phyloP scores from a whole-genome alignment of 2,329 filamentous ascomycete genomes.

The Alternaria brassicae region DNA sequence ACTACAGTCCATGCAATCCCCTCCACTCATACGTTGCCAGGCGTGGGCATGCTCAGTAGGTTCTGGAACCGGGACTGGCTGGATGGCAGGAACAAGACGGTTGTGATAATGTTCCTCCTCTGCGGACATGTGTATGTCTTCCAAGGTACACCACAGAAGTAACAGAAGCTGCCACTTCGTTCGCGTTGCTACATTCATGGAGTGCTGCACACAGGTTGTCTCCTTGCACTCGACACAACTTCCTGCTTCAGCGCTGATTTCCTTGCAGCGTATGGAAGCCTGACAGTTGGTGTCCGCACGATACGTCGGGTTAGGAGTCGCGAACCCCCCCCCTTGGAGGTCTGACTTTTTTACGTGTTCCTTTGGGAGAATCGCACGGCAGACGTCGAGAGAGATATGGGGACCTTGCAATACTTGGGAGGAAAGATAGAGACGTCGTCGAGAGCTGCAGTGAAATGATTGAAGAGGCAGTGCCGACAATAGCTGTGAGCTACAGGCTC shows the following conservation, averaged over 20 bases:
- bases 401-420: constrained; percentile 28
- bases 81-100: background rate
- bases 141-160: constrained; percentile 27
- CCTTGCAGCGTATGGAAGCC: constrained; percentile 17
- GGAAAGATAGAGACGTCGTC: constrained; percentile 31
- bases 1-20: constrained; percentile 8
- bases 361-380: constrained; percentile 14
- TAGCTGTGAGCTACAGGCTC: background rate
- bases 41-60: background rate
- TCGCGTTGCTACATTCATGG: constrained; percentile 25
- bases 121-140: constrained; percentile 19
- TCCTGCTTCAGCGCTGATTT: constrained; percentile 15
- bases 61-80: background rate
- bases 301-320: constrained; percentile 26
- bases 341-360: constrained; percentile 20
- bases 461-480: background rate
- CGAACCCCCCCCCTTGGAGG: constrained; percentile 25
- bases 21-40: background rate
- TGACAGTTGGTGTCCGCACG: constrained; percentile 20
- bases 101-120: constrained; percentile 18
- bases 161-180: constrained; percentile 32
- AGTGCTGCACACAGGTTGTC: constrained; percentile 19
- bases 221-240: constrained; percentile 20
- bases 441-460: constrained; percentile 20
- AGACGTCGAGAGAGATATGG: constrained; percentile 28